Base-by-base conservation (phyloP, 2,329 filamentous ascomycete species). In the Anthostomella pinea region DNA sequence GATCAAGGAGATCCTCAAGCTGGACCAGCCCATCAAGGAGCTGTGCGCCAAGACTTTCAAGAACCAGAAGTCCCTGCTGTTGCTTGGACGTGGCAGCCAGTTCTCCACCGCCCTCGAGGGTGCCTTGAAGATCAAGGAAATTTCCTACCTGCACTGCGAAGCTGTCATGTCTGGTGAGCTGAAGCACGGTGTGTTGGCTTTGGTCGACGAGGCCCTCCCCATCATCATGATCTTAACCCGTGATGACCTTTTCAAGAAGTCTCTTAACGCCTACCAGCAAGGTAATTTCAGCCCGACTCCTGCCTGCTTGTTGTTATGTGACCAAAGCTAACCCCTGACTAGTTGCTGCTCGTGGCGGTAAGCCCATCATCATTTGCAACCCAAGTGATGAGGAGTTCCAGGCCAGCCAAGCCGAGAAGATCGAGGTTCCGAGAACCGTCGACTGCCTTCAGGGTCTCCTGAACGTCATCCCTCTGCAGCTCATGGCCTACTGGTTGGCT, bases 181-280 rank as follows among this genome's bases (percentile, higher is more conserved):
- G 57, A 98, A 98, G 81, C 93, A 98, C 68, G 93, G 93, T 75
- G 93, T 98, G 34, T 75, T 98, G 62, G 93, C 93, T 35, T 78
- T 98, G 46, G 93, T 98, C 42, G 93, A 98, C 58, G 93, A 98
- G 78, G 91, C 95, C 69, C 81, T 98, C 23, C 93, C 93, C 46
- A 98, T 98, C 65, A 95, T 98, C 68, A 98, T 98, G 93, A 97
- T 98, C 60, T 77, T 98, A 45, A 98, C 93, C 36, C 86, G 93
- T 43, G 93, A 98, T 63, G 79, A 89, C 55, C 84, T 98, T 60
- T 98, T 98, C 73, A 85, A 85, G 65, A 98, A 98, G 75, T 97
- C 93, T n/a, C 77, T 98, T 59, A 98, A 98, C 67, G 93, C 93
- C 57, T 98, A 97, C 69, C 93, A 98, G 72, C 93, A 98, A 76